Evolutionary conservation across 139 green algal species (phyloP), one percentile per base, ranked within the genome.

Genomic region (Picochlorum sp.): DNA sequence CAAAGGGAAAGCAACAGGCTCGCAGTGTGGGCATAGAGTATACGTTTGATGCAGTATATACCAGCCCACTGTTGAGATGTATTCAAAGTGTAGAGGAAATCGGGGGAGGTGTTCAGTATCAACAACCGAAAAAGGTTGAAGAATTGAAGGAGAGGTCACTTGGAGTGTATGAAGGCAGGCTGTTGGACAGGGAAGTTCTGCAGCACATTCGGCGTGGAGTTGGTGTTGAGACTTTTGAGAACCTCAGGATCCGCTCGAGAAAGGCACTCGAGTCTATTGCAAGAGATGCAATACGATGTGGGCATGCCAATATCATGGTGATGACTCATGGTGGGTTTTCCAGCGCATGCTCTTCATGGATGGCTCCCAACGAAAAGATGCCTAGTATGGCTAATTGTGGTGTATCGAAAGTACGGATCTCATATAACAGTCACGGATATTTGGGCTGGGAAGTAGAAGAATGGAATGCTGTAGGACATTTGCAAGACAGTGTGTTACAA

Each of bases 251-350:
- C 0, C 34, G 34, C 7, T 41, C 34, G 34, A 41, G 34, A 41
- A 11, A 11, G 34, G 34, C 34, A 41, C 34, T 41, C 5, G 34
- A 41, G 34, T 41, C 34, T 41, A 41, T 41, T 41, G 34, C 34
- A 41, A 9, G 34, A 41, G 34, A 41, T 41, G 34, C 34, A 4
- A 41, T 41, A 41, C 34, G 6, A 11, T 41, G 34, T 41, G 34
- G 34, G 34, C 34, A 41, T 41, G 34, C 34, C 34, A 18, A 62
- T 14, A 10, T 75, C 24, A 34, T 75, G 30, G 61, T 75, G 8
- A 62, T 75, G 21, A 64, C 37, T 4, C 69, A 75, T 47, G 69
- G 69, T 7, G 69, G 69, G 14, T 63, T 70, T 30, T 32, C 61
- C 62, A 32, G 52, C 47, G 9, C 41, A 75, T 28, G 44, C 11